Conservation (phyloP, 257 asterid genomes). For the Solanum dulcamara region DNA sequence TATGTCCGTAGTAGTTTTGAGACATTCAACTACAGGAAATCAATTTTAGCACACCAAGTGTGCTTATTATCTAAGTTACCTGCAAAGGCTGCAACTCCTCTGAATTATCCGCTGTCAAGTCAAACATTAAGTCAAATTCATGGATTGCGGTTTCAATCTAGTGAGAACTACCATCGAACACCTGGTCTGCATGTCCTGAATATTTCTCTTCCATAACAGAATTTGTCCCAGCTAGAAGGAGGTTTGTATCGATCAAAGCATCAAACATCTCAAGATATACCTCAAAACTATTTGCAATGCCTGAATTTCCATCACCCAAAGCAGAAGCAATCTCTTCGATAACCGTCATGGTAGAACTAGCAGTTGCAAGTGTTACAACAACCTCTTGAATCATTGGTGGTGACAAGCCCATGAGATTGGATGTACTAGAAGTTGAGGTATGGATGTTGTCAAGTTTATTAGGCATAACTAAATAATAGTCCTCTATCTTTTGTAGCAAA, state of each 20-base stretch:
- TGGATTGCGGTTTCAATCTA: background rate
- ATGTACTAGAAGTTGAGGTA: background rate
- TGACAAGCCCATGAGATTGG: background rate
- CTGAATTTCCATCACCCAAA: background rate
- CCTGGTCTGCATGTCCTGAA: background rate
- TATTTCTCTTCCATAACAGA: too few species aligned
- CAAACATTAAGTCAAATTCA: background rate
- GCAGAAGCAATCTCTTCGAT: background rate
- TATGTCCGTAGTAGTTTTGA: background rate
- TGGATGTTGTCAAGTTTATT: background rate
- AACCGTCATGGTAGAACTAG: too few species aligned
- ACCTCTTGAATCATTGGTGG: background rate
- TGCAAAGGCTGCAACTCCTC: background rate
- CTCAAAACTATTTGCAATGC: background rate
- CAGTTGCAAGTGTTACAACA: too few species aligned
- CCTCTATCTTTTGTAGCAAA: too few species aligned
- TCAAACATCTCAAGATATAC: background rate
- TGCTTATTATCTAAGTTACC: background rate
- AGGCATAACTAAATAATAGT: too few species aligned
- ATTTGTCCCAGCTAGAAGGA: background rate
- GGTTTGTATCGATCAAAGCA: background rate
- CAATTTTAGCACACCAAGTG: background rate
- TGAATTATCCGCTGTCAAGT: background rate
- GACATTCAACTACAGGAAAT: background rate
- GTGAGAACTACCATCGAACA: background rate